Percentiles rank a stretch among this genome's conserved stretches.
phyloP scores from a whole-genome alignment of 108 stramenopile genomes.

The Stephanodiscus minutulus region DNA sequence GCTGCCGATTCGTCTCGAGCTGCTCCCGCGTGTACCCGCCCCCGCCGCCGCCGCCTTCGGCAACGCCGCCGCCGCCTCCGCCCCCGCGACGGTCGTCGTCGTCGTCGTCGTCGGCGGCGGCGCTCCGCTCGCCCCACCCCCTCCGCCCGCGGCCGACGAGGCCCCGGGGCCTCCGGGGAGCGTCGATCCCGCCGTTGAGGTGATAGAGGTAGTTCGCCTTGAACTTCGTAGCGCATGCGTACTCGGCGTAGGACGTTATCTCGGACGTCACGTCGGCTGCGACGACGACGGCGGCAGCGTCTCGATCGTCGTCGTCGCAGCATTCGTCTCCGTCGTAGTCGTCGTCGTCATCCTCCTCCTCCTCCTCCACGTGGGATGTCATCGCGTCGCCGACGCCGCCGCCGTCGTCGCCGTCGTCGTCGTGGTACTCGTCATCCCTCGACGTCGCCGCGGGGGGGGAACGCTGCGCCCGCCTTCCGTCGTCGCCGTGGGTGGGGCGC shows the following conservation, averaged over 20 bases:
- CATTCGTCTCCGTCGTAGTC: slow-evolving; percentile 7
- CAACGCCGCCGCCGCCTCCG: not conserved
- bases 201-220: slow-evolving; percentile 73
- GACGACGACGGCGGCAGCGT: not conserved
- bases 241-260: slow-evolving; percentile 64
- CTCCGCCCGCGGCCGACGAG: not conserved
- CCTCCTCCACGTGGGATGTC: not conserved
- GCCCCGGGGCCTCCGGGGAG: not conserved
- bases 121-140: no score
- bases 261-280: slow-evolving; percentile 32
- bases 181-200: slow-evolving; percentile 42
- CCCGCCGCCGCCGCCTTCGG: not conserved
- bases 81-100: not conserved
- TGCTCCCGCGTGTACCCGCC: slow-evolving; percentile 27
- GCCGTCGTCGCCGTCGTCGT: not conserved
- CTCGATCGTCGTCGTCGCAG: not conserved
- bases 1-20: slow-evolving; percentile 34
- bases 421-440: not conserved
- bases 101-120: no score
- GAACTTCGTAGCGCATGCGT: slow-evolving; percentile 60
- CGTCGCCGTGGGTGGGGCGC: no score
- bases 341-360: slow-evolving; percentile 5
- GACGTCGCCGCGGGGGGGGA: no score
- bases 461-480: no score
- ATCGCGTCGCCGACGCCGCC: not conserved